These are phyloP conservation scores for Sideroxylon spinosum DNA, from an alignment of 179 eudicot species.

Conservation along the genomic window DNA sequence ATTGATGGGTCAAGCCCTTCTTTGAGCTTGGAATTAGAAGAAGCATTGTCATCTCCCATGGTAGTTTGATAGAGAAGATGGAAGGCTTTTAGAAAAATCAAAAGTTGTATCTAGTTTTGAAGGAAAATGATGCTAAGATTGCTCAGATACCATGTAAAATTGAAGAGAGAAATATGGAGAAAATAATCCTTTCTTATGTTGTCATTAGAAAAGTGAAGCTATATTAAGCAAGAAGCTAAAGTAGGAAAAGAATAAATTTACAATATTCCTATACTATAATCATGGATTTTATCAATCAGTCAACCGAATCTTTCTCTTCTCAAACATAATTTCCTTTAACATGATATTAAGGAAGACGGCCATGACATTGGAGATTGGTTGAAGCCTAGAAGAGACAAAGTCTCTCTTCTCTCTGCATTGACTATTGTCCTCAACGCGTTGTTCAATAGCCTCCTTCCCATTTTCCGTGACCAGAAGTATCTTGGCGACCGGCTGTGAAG, in stretches of 20 bases:
- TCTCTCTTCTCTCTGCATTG: conserved; percentile 74
- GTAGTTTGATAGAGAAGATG: not conserved
- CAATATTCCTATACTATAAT: no score
- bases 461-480: conserved; percentile 12
- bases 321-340: conserved; percentile 16
- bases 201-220: no score
- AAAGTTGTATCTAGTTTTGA: not conserved
- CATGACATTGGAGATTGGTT: conserved; percentile 66
- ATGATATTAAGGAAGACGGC: conserved; percentile 72
- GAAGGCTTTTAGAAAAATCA: not conserved
- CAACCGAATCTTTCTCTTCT: no score
- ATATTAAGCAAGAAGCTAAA: no score
- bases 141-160: no score
- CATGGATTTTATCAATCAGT: not conserved
- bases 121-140: not conserved
- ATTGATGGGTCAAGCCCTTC: not conserved
- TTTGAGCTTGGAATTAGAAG: not conserved
- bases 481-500: not conserved
- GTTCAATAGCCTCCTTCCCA: conserved; percentile 73
- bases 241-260: no score
- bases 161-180: no score
- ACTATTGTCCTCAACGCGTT: conserved; percentile 71
- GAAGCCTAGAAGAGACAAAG: conserved; percentile 56
- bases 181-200: no score
- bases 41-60: not conserved